Evolutionary conservation across 352 stramenopile species (phyloP), one percentile per base, ranked within the genome.

Genomic region (Globisporangium rhizosaccharum): DNA sequence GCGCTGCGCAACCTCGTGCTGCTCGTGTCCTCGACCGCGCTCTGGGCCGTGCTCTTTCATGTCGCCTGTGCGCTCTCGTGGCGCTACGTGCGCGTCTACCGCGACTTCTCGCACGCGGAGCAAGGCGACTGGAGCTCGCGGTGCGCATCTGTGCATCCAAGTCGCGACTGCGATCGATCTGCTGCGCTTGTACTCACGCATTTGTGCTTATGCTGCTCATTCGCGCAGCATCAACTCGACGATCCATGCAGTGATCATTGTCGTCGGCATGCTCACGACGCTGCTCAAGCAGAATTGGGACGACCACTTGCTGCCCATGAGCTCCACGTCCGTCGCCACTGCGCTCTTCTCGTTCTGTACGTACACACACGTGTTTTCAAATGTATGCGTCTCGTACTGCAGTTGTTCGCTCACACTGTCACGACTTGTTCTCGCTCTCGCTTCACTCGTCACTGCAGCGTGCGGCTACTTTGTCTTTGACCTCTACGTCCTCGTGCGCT

Each of bases 381-480:
- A 11, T 9, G n/a, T 42, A 26, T 42, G 10, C 3, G 18, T 26
- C 33, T 28, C 14, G 26, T 42, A 6, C 47, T 56, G n/a, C 26
- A 44, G 11, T 20, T 26, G 12, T 26, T 42, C 23, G 10, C 33
- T 39, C 33, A 39, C 41, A 28, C 44, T 18, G n/a, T 26, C n/a
- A 30, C 44, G 14, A 20, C 41, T 46, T 25, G 14, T 49, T 3
- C 30, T 10, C 8, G 15, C n/a, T 63, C 4, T 23, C 18, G 10
- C 18, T 52, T n/a, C 36, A 17, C 7, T 4, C 18, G 8, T 33
- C 5, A 51, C 20, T 68, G 28, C 70, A 94, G 85, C 82, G 2
- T 87, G 73, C 52, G 85, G 82, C 18, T 94, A 94, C 68, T 94
- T 94, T 53, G 42, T 87, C n/a, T 90, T 88, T 48, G 85, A 94